Base-by-base conservation (phyloP, 2,329 filamentous ascomycete species). In the Alternaria hordeiaustralica region DNA sequence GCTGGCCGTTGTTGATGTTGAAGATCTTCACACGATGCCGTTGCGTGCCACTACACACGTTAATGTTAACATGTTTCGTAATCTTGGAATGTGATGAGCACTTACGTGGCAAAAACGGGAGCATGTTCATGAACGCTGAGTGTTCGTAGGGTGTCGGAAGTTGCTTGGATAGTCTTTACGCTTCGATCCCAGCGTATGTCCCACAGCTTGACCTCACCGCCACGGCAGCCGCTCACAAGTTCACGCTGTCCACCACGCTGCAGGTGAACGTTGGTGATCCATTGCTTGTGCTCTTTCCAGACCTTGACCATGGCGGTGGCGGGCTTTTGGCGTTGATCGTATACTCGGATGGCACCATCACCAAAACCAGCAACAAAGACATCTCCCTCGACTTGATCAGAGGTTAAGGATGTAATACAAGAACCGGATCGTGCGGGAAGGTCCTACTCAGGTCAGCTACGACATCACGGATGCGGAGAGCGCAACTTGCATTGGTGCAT, bases 361-460 rank as follows among this genome's bases (percentile, higher is more conserved):
- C 96, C 96, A 74, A 98, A 99, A 4, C 96, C 96, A 44, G 96
- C 96, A 11, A 97, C 92, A 74, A 99, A 97, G 49, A 97, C 89
- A 75, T 97, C 94, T 46, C 96, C 96, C 56, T 96, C 97, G 81
- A 99, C 97, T 84, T 98, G 96, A 80, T 99, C 96, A 15, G 94
- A 97, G 3, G 96, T 98, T 67, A 99, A 83, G 9, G 94, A 96
- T 5, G 96, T 99, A 65, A 99, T 96, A 79, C 95, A 98, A 15
- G 94, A 97, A 33, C 94, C 94, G 1, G 95, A 97, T 33, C 96
- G 90, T 11, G 96, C 96, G 33, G 94, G 94, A 56, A 99, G 97
- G 77, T 99, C 96, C 84, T 87, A 61, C 60, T 9, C 50, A 47
- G 55, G 55, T 75, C 21, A 72, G 68, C 54, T 43, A 20, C 33